These are phyloP conservation scores for Chrysanthemum makinoi DNA, from an alignment of 129 eudicot genomes.

Conservation along the genomic window DNA sequence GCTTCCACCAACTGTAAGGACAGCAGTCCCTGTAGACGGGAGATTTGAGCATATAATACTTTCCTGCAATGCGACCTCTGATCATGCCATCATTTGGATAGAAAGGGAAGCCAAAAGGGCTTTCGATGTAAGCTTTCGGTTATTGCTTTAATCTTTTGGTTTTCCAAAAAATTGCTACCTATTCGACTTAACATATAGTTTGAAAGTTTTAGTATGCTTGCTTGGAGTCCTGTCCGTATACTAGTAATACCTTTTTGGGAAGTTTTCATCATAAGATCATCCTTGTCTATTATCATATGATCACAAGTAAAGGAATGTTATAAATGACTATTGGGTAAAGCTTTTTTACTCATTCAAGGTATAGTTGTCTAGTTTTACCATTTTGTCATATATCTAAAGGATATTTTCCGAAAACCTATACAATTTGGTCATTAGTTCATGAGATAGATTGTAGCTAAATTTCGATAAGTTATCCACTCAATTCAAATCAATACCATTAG, in stretches of 20 bases:
- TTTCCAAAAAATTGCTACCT: neutral
- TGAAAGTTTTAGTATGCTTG: neutral
- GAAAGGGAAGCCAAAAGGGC: slow-evolving; percentile 90
- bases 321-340: slow-evolving; percentile 4
- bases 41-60: slow-evolving; percentile 94
- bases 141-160: neutral
- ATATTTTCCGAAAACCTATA: neutral
- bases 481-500: no score
- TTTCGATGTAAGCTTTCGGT: slow-evolving; percentile 57
- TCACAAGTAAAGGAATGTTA: neutral
- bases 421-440: neutral
- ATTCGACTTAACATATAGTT: neutral
- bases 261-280: neutral
- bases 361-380: neutral
- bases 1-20: slow-evolving; percentile 89
- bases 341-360: neutral
- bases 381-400: slow-evolving; percentile 1
- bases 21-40: slow-evolving; percentile 96
- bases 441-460: neutral
- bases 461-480: neutral
- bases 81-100: slow-evolving; percentile 93
- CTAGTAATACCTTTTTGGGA: slow-evolving; percentile 3
- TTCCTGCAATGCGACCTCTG: slow-evolving; percentile 92
- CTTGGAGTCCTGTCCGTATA: neutral
- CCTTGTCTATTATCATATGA: neutral